A percentile compares a stretch with the other conserved stretches of the same genome.
These are phyloP conservation scores for Ascochyta clinopodiicola DNA, from an alignment of 2,329 filamentous ascomycete species.

Conservation along the genomic window DNA sequence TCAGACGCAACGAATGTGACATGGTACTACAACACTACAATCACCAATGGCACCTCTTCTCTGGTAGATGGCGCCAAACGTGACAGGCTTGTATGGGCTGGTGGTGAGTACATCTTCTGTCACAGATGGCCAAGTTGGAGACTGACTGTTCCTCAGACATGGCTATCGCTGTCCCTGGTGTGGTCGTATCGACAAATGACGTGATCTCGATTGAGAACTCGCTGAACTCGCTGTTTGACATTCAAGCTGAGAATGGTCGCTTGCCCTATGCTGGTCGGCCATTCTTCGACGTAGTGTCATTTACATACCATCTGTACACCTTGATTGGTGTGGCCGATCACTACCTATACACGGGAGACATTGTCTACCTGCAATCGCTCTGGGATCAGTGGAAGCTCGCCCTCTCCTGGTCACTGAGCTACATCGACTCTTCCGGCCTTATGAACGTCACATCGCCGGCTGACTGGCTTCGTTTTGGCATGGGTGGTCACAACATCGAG, in stretches of 20 bases:
- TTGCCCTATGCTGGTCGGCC: conserved; percentile 61
- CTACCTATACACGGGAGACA: conserved; percentile 53
- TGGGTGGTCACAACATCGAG: conserved; percentile 58
- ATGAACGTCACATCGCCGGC: conserved; percentile 54
- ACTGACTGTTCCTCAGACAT: conserved; percentile 54
- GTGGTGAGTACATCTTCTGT: conserved; percentile 37
- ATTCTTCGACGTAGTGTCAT: conserved; percentile 50
- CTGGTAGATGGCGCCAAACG: conserved; percentile 64
- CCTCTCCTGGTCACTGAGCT: conserved; percentile 51
- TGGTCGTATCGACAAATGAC: conserved; percentile 63
- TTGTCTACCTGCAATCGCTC: conserved; percentile 49
- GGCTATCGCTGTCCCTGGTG: conserved; percentile 61
- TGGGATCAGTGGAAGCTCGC: conserved; percentile 55
- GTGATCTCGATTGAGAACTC: conserved; percentile 59
- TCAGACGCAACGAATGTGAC: conserved; percentile 42
- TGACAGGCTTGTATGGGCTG: conserved; percentile 66
- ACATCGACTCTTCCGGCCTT: conserved; percentile 53
- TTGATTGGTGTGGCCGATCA: conserved; percentile 56
- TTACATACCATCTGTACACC: conserved; percentile 64
- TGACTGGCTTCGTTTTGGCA: conserved; percentile 59
- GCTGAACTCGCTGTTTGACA: conserved; percentile 56
- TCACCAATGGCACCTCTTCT: conserved; percentile 48
- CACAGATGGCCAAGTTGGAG: too few relatives aligned
- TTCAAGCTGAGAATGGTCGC: conserved; percentile 54
- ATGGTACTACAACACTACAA: conserved; percentile 53